phyloP scores from a whole-genome alignment of 768 basidiomycete species.

The Termitomyces sp. region DNA sequence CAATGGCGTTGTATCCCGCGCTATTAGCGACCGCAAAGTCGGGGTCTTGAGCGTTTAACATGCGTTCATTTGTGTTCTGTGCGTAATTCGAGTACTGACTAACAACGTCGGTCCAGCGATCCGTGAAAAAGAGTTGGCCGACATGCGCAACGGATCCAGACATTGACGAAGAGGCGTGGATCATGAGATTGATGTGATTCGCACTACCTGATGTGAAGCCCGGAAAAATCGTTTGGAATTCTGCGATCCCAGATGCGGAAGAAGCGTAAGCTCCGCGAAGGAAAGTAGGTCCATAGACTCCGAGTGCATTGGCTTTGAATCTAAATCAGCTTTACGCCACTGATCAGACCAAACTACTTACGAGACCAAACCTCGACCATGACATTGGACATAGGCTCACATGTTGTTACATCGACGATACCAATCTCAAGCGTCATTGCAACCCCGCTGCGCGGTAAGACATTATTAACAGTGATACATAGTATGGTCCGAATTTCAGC shows the following conservation, averaged over 20 bases:
- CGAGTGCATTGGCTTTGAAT: slow-evolving; percentile 13
- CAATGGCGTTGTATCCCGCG: slow-evolving; percentile 23
- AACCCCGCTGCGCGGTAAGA: slow-evolving; percentile 22
- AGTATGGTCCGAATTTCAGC: background rate
- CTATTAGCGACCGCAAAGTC: slow-evolving; percentile 15
- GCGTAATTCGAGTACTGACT: slow-evolving; percentile 11
- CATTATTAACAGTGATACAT: background rate
- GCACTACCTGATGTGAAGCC: slow-evolving; percentile 11
- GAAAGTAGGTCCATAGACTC: slow-evolving; percentile 14
- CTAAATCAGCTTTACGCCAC: background rate
- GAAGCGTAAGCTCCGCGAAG: slow-evolving; percentile 14
- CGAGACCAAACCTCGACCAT: slow-evolving; percentile 28
- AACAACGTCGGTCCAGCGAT: slow-evolving; percentile 19
- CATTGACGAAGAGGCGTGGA: slow-evolving; percentile 12
- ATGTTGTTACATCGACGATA: slow-evolving; percentile 32
- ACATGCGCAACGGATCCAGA: slow-evolving; percentile 12
- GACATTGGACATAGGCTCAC: slow-evolving; percentile 29
- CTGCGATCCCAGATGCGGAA: slow-evolving; percentile 7
- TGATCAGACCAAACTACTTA: background rate
- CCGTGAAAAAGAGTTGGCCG: slow-evolving; percentile 16
- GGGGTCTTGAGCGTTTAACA: slow-evolving; percentile 19
- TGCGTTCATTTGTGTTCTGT: slow-evolving; percentile 13
- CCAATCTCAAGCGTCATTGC: slow-evolving; percentile 31
- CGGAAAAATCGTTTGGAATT: slow-evolving; percentile 17
- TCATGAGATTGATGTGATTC: slow-evolving; percentile 15